phyloP scores from a whole-genome alignment of 1,284 basidiomycete species.

The Microbotryomycetes sp. region DNA sequence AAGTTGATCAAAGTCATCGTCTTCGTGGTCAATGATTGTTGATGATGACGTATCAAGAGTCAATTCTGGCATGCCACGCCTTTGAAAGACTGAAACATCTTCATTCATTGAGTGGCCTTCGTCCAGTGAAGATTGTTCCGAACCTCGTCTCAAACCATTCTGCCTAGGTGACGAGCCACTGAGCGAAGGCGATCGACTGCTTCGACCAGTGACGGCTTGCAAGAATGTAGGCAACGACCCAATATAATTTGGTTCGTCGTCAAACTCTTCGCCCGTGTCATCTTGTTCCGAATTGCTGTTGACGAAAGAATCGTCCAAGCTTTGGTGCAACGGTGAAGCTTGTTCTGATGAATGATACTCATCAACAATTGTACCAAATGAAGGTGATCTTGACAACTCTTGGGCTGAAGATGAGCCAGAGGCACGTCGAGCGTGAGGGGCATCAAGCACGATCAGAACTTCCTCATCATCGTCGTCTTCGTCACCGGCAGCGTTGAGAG shows the following conservation, averaged over 20 bases:
- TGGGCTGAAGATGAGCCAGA: background rate
- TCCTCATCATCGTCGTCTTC: conserved; percentile 21
- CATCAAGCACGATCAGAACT: conserved; percentile 27
- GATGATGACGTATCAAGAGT: background rate
- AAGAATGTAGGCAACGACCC: conserved; percentile 26
- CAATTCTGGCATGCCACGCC: background rate
- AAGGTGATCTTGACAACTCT: conserved; percentile 1
- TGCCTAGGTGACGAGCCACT: background rate
- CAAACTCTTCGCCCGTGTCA: conserved; percentile 1
- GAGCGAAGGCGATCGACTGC: background rate
- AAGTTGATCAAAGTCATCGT: too few relatives aligned
- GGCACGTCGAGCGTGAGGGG: conserved; percentile 1
- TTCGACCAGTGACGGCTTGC: background rate
- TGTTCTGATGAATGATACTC: background rate
- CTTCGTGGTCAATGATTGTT: background rate
- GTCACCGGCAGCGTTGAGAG: background rate
- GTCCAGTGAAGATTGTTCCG: background rate
- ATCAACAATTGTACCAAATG: conserved; percentile 2
- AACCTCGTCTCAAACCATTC: background rate
- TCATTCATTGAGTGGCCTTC: too few relatives aligned
- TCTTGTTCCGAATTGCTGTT: background rate
- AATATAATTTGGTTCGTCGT: conserved; percentile 10
- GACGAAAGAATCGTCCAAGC: conserved; percentile 15
- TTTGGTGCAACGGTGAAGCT: conserved; percentile 7
- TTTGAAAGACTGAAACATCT: background rate